Conservation (phyloP, 2,329 filamentous ascomycete genomes). For the Trichoderma arundinaceum region DNA sequence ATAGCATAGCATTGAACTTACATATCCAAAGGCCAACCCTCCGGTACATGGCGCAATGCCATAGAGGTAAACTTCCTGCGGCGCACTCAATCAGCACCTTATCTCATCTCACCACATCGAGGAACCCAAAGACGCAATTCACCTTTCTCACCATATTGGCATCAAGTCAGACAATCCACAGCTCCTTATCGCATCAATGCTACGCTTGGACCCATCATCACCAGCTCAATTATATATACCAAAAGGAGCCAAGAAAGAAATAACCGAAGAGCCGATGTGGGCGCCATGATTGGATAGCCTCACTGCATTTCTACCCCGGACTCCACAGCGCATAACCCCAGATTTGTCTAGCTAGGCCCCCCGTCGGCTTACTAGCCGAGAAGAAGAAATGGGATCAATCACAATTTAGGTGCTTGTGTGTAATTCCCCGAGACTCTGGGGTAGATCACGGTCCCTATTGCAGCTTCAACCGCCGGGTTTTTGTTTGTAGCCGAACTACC, state of each 20-base stretch:
- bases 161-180: not conserved
- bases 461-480: constrained; percentile 5
- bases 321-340: constrained; percentile 3
- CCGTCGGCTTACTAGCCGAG: constrained; percentile 15
- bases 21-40: constrained; percentile 31
- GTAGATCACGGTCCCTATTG: not conserved
- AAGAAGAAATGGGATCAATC: constrained; percentile 3
- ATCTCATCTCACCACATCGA: not conserved
- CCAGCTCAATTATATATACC: constrained; percentile 17
- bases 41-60: constrained; percentile 31
- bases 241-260: not conserved
- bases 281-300: constrained; percentile 17
- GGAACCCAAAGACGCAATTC: no score
- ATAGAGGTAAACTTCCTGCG: constrained; percentile 25
- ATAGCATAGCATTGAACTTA: constrained; percentile 9
- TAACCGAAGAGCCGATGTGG: constrained; percentile 23
- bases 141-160: constrained; percentile 29
- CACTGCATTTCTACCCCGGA: not conserved
- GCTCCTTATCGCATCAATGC: not conserved
- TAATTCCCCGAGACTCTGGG: constrained; percentile 5
- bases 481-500: constrained; percentile 23
- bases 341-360: not conserved
- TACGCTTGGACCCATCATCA: not conserved
- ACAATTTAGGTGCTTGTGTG: not conserved
- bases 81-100: not conserved